Percentiles rank a stretch among this genome's conserved stretches.
phyloP scores from a whole-genome alignment of 768 basidiomycete genomes.

The Naganishia randhawae region DNA sequence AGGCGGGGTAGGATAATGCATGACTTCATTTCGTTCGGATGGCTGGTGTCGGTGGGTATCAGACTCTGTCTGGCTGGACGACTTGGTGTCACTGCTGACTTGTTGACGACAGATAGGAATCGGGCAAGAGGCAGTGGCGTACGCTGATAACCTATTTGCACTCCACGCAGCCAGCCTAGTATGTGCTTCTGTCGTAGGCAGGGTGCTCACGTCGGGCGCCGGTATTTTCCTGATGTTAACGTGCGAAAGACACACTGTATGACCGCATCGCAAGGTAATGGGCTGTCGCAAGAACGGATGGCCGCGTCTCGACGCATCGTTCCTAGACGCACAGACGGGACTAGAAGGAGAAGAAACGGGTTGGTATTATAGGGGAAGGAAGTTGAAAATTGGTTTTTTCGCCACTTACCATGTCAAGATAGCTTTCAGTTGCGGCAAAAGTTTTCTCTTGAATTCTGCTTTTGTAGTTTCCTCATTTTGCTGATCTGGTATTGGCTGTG shows the following conservation, averaged over 20 bases:
- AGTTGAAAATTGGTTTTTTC: background rate
- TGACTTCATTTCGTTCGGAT: background rate
- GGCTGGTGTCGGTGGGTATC: background rate
- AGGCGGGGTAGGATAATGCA: slow-evolving; percentile 10
- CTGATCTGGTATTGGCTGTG: background rate
- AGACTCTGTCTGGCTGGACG: background rate
- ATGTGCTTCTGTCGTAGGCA: slow-evolving; percentile 27
- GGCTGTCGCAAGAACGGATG: slow-evolving; percentile 53
- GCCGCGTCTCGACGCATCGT: slow-evolving; percentile 28
- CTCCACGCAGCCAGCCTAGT: slow-evolving; percentile 31
- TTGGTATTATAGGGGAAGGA: background rate
- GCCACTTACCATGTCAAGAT: slow-evolving; percentile 41
- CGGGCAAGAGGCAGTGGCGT: slow-evolving; percentile 45
- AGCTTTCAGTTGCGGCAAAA: slow-evolving; percentile 34
- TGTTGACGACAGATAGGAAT: slow-evolving; percentile 35
- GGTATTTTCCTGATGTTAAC: slow-evolving; percentile 41
- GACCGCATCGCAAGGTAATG: slow-evolving; percentile 71
- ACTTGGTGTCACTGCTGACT: background rate
- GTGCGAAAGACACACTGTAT: slow-evolving; percentile 70
- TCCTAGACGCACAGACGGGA: slow-evolving; percentile 30
- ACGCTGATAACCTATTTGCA: slow-evolving; percentile 36
- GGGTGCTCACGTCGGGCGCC: slow-evolving; percentile 53
- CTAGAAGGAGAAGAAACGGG: slow-evolving; percentile 36
- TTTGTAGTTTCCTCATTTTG: slow-evolving; percentile 22
- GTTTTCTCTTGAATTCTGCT: slow-evolving; percentile 20